These are phyloP conservation scores for Fonsecaea erecta DNA, from an alignment of 2,329 filamentous ascomycete species.

Conservation along the genomic window DNA sequence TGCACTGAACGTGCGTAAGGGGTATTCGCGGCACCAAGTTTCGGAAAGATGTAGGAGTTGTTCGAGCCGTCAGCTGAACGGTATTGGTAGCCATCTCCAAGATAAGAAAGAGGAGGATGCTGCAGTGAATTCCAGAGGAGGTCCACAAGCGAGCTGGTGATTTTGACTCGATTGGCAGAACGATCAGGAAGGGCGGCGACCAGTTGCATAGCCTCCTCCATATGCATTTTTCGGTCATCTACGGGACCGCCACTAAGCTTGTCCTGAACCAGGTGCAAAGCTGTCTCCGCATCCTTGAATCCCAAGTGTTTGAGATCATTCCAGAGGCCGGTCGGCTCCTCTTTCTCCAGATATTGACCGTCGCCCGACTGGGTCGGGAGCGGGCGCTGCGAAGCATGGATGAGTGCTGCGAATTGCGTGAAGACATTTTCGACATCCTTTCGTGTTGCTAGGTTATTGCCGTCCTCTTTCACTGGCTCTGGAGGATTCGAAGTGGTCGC, in stretches of 20 bases:
- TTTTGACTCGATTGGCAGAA: slow-evolving; percentile 64
- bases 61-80: slow-evolving; percentile 71
- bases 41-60: slow-evolving; percentile 71
- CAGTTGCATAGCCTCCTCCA: slow-evolving; percentile 73
- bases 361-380: slow-evolving; percentile 67
- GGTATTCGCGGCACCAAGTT: slow-evolving; percentile 69
- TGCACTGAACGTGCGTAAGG: slow-evolving; percentile 69
- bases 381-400: slow-evolving; percentile 63
- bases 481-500: slow-evolving; percentile 2
- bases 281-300: slow-evolving; percentile 64
- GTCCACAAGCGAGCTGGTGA: slow-evolving; percentile 71
- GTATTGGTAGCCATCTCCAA: slow-evolving; percentile 64
- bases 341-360: slow-evolving; percentile 60
- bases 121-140: slow-evolving; percentile 73
- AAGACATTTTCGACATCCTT: slow-evolving; percentile 49
- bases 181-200: slow-evolving; percentile 67
- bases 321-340: slow-evolving; percentile 57
- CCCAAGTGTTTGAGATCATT: slow-evolving; percentile 64
- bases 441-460: slow-evolving; percentile 44
- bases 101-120: slow-evolving; percentile 68
- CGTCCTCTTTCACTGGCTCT: slow-evolving; percentile 26
- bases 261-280: slow-evolving; percentile 63
- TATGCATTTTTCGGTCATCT: slow-evolving; percentile 78
- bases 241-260: slow-evolving; percentile 67
- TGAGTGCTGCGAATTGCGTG: slow-evolving; percentile 52